Evolutionary conservation across 164 flowering plant genomes (phyloP).

Genomic region (Saururus chinensis): DNA sequence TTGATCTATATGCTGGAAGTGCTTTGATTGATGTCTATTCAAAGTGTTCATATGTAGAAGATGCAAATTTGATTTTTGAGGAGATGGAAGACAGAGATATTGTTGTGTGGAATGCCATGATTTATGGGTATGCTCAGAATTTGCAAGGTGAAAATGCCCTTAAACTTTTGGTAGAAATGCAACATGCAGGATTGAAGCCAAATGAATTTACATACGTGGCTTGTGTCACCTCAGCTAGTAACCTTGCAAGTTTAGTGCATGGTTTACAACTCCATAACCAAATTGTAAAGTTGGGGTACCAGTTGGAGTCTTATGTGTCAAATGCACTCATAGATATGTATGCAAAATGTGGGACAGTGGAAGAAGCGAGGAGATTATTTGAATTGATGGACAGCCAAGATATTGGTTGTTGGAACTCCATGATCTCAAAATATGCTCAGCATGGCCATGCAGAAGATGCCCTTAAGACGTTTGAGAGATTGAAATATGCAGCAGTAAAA

Average conservation of each 20-base stretch:
- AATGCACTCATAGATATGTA: conserved; percentile 69
- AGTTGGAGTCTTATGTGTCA: conserved; percentile 36
- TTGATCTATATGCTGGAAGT: conserved; percentile 49
- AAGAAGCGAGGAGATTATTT: conserved; percentile 45
- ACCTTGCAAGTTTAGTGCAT: conserved; percentile 40
- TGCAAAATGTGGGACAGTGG: conserved; percentile 64
- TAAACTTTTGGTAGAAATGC: conserved; percentile 36
- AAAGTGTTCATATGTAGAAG: conserved; percentile 37
- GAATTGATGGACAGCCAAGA: conserved; percentile 22
- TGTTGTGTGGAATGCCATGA: conserved; percentile 75
- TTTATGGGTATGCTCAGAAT: conserved; percentile 48
- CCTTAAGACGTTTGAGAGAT: conserved; percentile 30
- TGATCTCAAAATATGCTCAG: conserved; percentile 56
- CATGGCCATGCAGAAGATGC: conserved; percentile 58
- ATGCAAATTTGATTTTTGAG: conserved; percentile 55
- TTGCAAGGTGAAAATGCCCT: conserved; percentile 49
- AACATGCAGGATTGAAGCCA: conserved; percentile 26
- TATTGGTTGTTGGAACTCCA: conserved; percentile 62
- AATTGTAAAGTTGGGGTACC: conserved; percentile 33
- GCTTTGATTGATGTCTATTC: conserved; percentile 67
- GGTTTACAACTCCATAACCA: conserved; percentile 55
- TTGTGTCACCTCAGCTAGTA: conserved; percentile 46
- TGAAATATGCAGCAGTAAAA: conserved; percentile 33
- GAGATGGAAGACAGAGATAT: conserved; percentile 51
- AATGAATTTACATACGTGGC: conserved; percentile 60